These are phyloP conservation scores for Phytopythium sindhum DNA, from an alignment of 352 stramenopile species.

Conservation along the genomic window DNA sequence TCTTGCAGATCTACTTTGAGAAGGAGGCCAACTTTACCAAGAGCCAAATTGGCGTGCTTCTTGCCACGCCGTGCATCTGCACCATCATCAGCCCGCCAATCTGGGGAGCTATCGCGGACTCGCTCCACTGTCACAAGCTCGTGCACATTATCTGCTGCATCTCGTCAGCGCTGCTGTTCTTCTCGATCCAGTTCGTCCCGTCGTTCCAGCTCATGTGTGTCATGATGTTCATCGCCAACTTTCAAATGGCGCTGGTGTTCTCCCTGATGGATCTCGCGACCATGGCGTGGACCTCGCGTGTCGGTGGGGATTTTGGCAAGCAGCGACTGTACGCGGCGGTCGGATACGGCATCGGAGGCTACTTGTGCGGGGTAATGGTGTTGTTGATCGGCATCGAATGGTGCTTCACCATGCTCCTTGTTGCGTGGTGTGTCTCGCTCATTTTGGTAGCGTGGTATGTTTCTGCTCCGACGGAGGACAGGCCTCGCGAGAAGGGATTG, in stretches of 20 bases:
- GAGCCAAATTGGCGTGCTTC: slow-evolving; percentile 37
- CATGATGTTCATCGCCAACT: slow-evolving; percentile 28
- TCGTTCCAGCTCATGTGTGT: slow-evolving; percentile 18
- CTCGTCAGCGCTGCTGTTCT: slow-evolving; percentile 25
- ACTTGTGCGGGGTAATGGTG: slow-evolving; percentile 27
- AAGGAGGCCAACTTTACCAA: slow-evolving; percentile 24
- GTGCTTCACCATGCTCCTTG: slow-evolving; percentile 30
- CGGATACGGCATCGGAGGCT: slow-evolving; percentile 33
- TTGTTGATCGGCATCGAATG: slow-evolving; percentile 24
- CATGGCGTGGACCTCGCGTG: slow-evolving; percentile 25
- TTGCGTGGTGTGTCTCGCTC: slow-evolving; percentile 15
- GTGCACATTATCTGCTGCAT: slow-evolving; percentile 34
- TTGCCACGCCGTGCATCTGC: slow-evolving; percentile 29
- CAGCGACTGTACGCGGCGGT: slow-evolving; percentile 37
- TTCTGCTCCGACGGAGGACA: neutral
- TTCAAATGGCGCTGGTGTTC: slow-evolving; percentile 19
- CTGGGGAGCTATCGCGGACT: slow-evolving; percentile 36
- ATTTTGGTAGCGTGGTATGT: slow-evolving; percentile 29
- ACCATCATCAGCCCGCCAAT: slow-evolving; percentile 32
- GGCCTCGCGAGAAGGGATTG: neutral
- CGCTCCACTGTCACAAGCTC: slow-evolving; percentile 20
- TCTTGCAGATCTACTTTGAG: slow-evolving; percentile 5
- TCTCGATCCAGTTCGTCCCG: slow-evolving; percentile 21
- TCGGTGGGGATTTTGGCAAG: slow-evolving; percentile 41
- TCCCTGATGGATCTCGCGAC: slow-evolving; percentile 35